Conservation (phyloP, 306 rosid species). For the Sophora flavescens region DNA sequence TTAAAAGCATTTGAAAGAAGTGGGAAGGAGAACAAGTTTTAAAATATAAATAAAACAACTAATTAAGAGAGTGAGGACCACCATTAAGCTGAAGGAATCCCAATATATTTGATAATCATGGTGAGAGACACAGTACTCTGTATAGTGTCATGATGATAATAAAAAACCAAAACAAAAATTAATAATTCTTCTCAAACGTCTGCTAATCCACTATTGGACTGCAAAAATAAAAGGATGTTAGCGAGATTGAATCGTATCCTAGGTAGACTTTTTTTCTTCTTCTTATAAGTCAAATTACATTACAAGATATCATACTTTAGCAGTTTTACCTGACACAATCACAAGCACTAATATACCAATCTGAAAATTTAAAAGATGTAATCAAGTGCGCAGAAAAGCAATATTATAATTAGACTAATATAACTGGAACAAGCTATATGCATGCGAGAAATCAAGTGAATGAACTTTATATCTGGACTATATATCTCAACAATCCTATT, state of each 20-base stretch:
- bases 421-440: not conserved
- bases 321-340: too few species aligned
- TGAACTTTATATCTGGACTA: not conserved
- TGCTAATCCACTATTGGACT: not conserved
- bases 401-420: not conserved
- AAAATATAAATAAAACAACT: constrained; percentile 17
- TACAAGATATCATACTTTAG: too few species aligned
- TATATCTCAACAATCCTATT: not conserved
- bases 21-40: constrained; percentile 16
- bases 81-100: constrained; percentile 26
- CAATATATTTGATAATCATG: constrained; percentile 32
- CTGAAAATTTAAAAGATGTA: too few species aligned
- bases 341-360: too few species aligned
- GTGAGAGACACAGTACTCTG: constrained; percentile 5
- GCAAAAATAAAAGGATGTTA: constrained; percentile 20
- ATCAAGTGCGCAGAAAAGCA: too few species aligned
- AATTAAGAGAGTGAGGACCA: constrained; percentile 24
- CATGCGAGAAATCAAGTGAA: not conserved
- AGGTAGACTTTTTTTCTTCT: not conserved
- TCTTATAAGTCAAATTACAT: too few species aligned
- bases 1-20: not conserved
- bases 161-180: not conserved
- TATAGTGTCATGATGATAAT: constrained; percentile 24
- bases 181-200: constrained; percentile 2
- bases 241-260: constrained; percentile 17